These are phyloP conservation scores for Dunaliella primolecta DNA, from an alignment of 139 green algal species.

Conservation along the genomic window DNA sequence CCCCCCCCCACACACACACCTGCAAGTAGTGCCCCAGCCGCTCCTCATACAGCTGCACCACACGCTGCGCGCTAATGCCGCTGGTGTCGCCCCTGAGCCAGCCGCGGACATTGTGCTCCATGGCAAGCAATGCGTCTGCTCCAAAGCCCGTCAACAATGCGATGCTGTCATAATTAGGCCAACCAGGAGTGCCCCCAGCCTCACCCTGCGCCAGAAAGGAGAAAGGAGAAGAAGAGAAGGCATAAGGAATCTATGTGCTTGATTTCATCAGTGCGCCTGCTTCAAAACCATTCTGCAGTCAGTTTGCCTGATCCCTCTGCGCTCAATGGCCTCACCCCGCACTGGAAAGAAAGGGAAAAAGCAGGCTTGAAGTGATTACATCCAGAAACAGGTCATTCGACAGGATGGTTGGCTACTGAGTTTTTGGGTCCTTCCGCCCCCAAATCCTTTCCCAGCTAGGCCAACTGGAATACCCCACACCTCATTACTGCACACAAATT, in stretches of 20 bases:
- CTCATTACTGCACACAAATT: no score
- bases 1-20: neutral
- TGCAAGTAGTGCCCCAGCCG: constrained; percentile 60
- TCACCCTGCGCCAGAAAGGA: neutral
- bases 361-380: neutral
- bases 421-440: no score
- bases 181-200: neutral
- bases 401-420: no score
- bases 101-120: constrained; percentile 40
- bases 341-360: no score
- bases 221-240: neutral
- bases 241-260: neutral
- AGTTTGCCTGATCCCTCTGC: no score
- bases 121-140: constrained; percentile 18
- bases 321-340: no score
- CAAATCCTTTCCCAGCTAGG: no score
- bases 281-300: no score
- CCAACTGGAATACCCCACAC: no score
- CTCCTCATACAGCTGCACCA: constrained; percentile 78
- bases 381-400: neutral
- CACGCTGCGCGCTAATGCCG: constrained; percentile 64
- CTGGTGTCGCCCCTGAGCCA: constrained; percentile 34
- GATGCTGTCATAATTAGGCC: constrained; percentile 12
- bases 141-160: constrained; percentile 32
- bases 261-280: neutral